phyloP scores from a whole-genome alignment of 139 green algal genomes.

The Chlorella sp. region DNA sequence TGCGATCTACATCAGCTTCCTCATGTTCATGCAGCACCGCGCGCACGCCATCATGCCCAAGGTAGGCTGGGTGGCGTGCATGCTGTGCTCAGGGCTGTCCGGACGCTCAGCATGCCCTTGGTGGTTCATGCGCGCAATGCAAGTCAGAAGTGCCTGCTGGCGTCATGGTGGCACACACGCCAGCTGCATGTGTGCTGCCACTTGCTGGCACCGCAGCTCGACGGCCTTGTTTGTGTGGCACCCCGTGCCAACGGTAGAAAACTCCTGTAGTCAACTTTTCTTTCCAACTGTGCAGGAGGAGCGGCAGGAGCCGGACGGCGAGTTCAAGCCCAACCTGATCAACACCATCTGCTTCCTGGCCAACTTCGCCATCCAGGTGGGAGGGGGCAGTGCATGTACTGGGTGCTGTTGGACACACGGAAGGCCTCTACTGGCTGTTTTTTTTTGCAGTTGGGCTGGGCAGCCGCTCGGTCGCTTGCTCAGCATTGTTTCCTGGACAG shows the following conservation, averaged over 20 bases:
- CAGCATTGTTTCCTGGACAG: not conserved
- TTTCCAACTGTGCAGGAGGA: conserved; percentile 75
- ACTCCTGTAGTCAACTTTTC: too few species aligned
- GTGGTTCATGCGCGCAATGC: too few species aligned
- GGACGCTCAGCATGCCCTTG: too few species aligned
- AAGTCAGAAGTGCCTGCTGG: too few species aligned
- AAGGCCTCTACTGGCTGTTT: too few species aligned
- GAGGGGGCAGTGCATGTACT: too few species aligned
- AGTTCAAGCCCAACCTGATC: conserved; percentile 97
- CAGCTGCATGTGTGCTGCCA: too few species aligned
- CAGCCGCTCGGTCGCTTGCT: not conserved
- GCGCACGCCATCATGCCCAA: conserved; percentile 55
- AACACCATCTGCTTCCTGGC: conserved; percentile 97
- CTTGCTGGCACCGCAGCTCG: too few species aligned
- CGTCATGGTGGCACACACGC: too few species aligned
- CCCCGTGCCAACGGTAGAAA: not conserved
- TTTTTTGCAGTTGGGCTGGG: too few species aligned
- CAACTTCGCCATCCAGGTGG: conserved; percentile 83
- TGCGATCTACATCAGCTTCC: conserved; percentile 78
- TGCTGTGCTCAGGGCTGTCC: not conserved
- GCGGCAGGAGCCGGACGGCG: conserved; percentile 73
- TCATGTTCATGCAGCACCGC: conserved; percentile 78
- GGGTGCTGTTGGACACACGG: too few species aligned
- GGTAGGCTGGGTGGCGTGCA: conserved; percentile 16
- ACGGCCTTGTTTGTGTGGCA: not conserved